Evolutionary conservation across 164 flowering plant species (phyloP).

Genomic region (Macadamia tetraphylla): DNA sequence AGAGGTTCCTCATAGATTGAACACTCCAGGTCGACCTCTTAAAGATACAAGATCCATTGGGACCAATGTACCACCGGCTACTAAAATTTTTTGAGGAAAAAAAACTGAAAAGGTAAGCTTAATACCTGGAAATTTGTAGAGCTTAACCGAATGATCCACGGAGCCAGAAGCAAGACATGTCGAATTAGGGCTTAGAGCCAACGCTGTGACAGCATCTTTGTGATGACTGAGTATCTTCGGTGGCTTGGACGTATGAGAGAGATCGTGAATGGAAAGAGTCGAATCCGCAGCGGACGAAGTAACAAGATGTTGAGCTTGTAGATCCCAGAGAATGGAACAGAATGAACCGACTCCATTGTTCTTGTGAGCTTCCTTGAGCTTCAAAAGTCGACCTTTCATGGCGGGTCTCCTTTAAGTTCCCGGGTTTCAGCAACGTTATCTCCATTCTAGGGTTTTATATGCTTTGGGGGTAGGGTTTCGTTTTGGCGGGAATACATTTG

Average conservation of each 20-base stretch:
- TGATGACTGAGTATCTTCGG: conserved; percentile 63
- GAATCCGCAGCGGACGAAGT: conserved; percentile 75
- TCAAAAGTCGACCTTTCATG: conserved; percentile 75
- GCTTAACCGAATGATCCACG: conserved; percentile 84
- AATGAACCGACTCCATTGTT: conserved; percentile 32
- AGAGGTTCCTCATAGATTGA: no score
- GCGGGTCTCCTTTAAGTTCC: conserved; percentile 9
- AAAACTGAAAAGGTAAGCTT: neutral
- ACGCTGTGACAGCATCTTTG: conserved; percentile 77
- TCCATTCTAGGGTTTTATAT: neutral
- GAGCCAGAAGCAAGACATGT: conserved; percentile 98
- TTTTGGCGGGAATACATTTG: neutral
- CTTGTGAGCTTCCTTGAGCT: conserved; percentile 85
- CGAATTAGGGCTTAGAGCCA: conserved; percentile 85
- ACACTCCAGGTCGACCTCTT: no score
- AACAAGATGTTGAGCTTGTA: conserved; percentile 53
- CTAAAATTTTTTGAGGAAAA: no score
- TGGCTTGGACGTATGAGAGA: conserved; percentile 36
- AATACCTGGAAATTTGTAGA: conserved; percentile 83
- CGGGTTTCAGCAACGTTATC: neutral
- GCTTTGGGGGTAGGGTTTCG: neutral
- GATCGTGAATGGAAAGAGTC: conserved; percentile 58
- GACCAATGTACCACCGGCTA: no score
- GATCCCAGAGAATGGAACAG: conserved; percentile 74
- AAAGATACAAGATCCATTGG: no score